These are phyloP conservation scores for Annulohypoxylon stygium DNA, from an alignment of 495 filamentous ascomycete genomes.

Conservation along the genomic window DNA sequence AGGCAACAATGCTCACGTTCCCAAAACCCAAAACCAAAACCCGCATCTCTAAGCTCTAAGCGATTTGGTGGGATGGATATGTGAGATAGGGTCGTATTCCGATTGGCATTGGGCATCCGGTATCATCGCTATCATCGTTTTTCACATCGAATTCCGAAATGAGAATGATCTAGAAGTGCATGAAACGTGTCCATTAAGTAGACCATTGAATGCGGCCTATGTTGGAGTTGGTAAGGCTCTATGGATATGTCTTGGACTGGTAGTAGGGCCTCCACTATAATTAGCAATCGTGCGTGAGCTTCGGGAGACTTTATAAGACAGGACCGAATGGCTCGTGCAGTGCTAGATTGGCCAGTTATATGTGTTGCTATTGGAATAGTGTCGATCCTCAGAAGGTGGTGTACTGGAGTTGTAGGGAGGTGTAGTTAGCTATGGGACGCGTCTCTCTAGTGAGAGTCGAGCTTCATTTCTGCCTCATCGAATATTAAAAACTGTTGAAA, in stretches of 20 bases:
- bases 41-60: background rate
- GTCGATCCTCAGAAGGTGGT: background rate
- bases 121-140: background rate
- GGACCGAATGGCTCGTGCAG: background rate
- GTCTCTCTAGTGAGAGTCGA: background rate
- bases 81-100: background rate
- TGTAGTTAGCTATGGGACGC: background rate
- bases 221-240: slow-evolving; percentile 5
- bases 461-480: background rate
- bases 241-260: background rate
- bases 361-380: background rate
- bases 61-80: background rate
- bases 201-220: slow-evolving; percentile 5
- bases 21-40: background rate
- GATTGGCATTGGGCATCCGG: slow-evolving; percentile 7
- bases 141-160: slow-evolving; percentile 4
- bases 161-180: background rate
- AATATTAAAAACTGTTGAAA: background rate
- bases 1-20: slow-evolving; percentile 6
- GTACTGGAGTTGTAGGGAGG: background rate
- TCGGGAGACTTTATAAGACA: background rate
- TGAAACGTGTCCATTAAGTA: slow-evolving; percentile 17
- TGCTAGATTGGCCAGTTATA: slow-evolving; percentile 6
- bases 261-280: slow-evolving; percentile 2
- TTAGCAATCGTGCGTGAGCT: background rate